A percentile compares a stretch with the other conserved stretches of the same genome.
These are phyloP conservation scores for Lolium perenne DNA, from an alignment of 176 grass and related monocot species.

Conservation along the genomic window DNA sequence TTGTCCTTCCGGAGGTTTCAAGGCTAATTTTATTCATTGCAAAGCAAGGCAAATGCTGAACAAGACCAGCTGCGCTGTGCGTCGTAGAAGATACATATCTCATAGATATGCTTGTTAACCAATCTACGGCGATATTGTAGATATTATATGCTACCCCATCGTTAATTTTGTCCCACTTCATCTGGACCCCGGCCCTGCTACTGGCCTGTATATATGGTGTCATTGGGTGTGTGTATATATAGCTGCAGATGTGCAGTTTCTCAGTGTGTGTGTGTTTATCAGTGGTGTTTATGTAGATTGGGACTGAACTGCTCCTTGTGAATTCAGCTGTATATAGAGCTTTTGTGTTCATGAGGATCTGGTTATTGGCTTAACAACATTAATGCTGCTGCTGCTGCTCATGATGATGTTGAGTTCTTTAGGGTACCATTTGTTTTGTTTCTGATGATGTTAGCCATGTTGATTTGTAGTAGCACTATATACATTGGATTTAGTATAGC, in stretches of 20 bases:
- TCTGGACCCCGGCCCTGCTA: slow-evolving; percentile 35
- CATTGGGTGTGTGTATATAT: slow-evolving; percentile 51
- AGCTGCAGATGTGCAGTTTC: slow-evolving; percentile 41
- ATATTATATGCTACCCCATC: slow-evolving; percentile 42
- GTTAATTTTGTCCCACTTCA: slow-evolving; percentile 46
- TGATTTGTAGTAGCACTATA: no score
- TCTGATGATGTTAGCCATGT: no score
- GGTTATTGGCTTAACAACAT: background rate
- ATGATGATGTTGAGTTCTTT: background rate
- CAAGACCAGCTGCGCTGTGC: slow-evolving; percentile 29
- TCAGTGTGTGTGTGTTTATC: slow-evolving; percentile 33
- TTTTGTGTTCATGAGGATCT: background rate
- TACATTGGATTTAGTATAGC: background rate
- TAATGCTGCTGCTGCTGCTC: background rate
- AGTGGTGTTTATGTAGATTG: slow-evolving; percentile 39
- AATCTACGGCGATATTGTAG: slow-evolving; percentile 36
- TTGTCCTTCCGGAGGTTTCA: slow-evolving; percentile 61
- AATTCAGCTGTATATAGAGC: slow-evolving; percentile 48
- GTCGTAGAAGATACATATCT: slow-evolving; percentile 37
- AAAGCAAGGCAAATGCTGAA: slow-evolving; percentile 55
- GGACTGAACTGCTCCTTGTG: slow-evolving; percentile 27
- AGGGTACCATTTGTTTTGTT: no score
- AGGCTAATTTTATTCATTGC: slow-evolving; percentile 50
- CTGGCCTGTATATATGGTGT: slow-evolving; percentile 34
- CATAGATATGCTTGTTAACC: slow-evolving; percentile 44